Conservation (phyloP, 2,329 filamentous ascomycete species). For the Coniochaeta hoffmannii region DNA sequence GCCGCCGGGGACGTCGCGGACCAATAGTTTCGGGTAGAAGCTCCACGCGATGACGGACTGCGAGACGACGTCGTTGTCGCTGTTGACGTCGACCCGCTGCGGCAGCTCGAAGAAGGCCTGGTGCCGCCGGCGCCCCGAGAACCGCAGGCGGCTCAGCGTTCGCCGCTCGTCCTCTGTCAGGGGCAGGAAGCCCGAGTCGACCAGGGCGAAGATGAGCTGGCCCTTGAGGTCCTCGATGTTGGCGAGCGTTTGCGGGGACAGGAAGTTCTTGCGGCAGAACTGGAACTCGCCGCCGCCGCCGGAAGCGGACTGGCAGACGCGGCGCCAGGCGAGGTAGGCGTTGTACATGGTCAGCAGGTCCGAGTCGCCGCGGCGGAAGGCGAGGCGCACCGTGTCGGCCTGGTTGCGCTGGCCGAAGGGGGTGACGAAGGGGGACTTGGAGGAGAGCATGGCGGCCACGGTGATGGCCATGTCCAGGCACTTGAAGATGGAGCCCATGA, state of each 20-base stretch:
- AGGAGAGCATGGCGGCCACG: slow-evolving; percentile 85
- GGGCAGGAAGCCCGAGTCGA: slow-evolving; percentile 75
- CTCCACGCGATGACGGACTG: slow-evolving; percentile 84
- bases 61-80: slow-evolving; percentile 70
- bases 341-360: slow-evolving; percentile 92
- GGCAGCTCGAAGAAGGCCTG: slow-evolving; percentile 75
- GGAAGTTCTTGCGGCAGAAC: slow-evolving; percentile 92
- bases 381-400: slow-evolving; percentile 69
- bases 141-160: slow-evolving; percentile 61
- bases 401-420: slow-evolving; percentile 78
- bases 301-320: slow-evolving; percentile 61
- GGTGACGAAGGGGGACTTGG: slow-evolving; percentile 87
- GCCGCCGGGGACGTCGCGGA: slow-evolving; percentile 58
- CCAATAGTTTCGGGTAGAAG: slow-evolving; percentile 90
- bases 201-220: slow-evolving; percentile 77
- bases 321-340: slow-evolving; percentile 84
- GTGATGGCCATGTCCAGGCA: slow-evolving; percentile 90
- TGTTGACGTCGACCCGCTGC: slow-evolving; percentile 64
- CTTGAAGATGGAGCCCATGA: slow-evolving; percentile 79
- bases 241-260: slow-evolving; percentile 77
- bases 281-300: slow-evolving; percentile 62
- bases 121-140: slow-evolving; percentile 55
- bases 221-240: slow-evolving; percentile 96
- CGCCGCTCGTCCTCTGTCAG: slow-evolving; percentile 67
- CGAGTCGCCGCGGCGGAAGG: slow-evolving; percentile 80